Conservation (phyloP, 768 basidiomycete species). For the Clathrus columnatus region DNA sequence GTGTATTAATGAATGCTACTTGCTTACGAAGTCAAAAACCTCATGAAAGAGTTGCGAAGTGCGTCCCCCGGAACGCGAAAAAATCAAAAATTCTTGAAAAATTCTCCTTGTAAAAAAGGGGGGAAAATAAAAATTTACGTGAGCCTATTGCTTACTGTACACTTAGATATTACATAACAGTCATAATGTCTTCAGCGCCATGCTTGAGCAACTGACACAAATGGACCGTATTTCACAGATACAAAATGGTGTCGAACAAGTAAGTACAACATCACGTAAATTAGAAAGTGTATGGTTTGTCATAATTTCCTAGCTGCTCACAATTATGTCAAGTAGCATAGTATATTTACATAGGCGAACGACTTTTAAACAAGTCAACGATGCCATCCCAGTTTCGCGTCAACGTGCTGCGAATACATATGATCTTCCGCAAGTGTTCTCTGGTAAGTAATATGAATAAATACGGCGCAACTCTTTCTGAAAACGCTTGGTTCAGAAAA, state of each 20-base stretch:
- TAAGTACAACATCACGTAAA: slow-evolving; percentile 19
- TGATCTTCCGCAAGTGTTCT: slow-evolving; percentile 64
- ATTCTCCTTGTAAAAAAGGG: too few species aligned
- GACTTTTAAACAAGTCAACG: slow-evolving; percentile 70
- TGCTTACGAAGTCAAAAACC: neutral
- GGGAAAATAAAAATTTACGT: too few species aligned
- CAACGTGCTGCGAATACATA: slow-evolving; percentile 62
- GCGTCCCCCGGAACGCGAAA: too few species aligned
- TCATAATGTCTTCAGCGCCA: slow-evolving; percentile 37
- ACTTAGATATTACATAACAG: neutral
- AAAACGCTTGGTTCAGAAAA: slow-evolving; percentile 43
- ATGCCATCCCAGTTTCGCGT: slow-evolving; percentile 79
- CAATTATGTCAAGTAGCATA: slow-evolving; percentile 79
- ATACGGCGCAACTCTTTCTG: neutral
- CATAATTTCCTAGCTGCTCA: slow-evolving; percentile 50
- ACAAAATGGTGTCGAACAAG: slow-evolving; percentile 90
- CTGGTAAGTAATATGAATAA: slow-evolving; percentile 38
- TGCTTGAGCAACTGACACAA: slow-evolving; percentile 87
- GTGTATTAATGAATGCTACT: neutral
- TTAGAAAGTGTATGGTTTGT: neutral
- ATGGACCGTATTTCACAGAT: slow-evolving; percentile 96
- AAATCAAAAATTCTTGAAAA: too few species aligned
- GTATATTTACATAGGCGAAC: slow-evolving; percentile 70
- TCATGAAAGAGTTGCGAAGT: too few species aligned
- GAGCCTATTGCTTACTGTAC: too few species aligned